These are phyloP conservation scores for Coffea canephora DNA, from an alignment of 257 asterid genomes.

Conservation along the genomic window DNA sequence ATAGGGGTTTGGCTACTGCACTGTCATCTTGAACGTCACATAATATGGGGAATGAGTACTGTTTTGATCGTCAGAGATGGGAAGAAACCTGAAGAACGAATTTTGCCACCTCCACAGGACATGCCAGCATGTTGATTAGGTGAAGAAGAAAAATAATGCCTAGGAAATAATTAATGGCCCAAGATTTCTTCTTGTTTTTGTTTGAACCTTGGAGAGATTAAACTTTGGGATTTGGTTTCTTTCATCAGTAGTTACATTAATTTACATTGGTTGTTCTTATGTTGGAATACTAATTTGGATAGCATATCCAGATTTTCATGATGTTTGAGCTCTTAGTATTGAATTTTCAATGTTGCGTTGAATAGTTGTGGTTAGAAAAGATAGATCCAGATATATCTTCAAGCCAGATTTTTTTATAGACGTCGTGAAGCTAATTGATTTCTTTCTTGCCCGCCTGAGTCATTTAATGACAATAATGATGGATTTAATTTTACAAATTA, in stretches of 20 bases:
- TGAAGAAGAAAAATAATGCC: background rate
- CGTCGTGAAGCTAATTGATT: no score
- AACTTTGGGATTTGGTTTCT: background rate
- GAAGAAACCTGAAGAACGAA: background rate
- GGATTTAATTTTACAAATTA: background rate
- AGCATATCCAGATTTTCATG: no score
- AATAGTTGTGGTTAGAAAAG: no score
- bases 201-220: background rate
- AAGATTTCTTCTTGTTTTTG: background rate
- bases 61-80: conserved; percentile 19
- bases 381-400: no score
- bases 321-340: no score
- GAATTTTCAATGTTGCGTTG: no score
- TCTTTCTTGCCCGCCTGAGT: no score
- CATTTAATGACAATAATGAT: no score
- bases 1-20: conserved; percentile 16
- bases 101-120: conserved; percentile 10
- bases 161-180: background rate
- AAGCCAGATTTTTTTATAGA: no score
- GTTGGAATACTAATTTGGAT: no score
- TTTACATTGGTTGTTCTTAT: no score
- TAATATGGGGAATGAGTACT: conserved; percentile 9
- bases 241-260: no score
- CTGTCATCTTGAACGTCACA: conserved; percentile 8
- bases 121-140: conserved; percentile 15